Evolutionary conservation across 2,329 filamentous ascomycete species (phyloP).

Genomic region (Pseudocercospora fuligena): DNA sequence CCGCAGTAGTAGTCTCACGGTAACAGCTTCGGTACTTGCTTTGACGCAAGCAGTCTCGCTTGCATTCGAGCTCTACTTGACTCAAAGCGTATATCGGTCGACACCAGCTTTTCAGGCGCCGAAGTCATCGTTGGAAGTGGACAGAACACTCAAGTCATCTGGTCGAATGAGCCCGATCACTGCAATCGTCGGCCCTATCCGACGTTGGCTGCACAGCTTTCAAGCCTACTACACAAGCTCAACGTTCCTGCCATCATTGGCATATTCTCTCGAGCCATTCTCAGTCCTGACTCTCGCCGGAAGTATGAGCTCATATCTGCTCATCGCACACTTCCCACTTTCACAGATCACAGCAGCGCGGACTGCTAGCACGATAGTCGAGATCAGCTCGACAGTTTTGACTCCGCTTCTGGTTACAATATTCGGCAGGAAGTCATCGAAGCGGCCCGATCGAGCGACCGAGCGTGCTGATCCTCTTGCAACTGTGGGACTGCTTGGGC

Average conservation of each 20-base stretch:
- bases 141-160: not conserved
- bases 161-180: not conserved
- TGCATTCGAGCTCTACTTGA: constrained; percentile 4
- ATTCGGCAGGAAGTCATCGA: not conserved
- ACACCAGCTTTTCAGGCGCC: not conserved
- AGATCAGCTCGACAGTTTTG: constrained; percentile 14
- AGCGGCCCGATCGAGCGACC: not conserved
- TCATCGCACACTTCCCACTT: constrained; percentile 8
- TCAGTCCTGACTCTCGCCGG: constrained; percentile 15
- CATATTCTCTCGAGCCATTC: constrained; percentile 13
- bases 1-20: not conserved
- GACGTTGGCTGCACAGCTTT: not conserved
- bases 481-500: constrained; percentile 14
- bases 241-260: not conserved
- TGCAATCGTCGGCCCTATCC: not conserved
- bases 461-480: not conserved
- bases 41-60: not conserved
- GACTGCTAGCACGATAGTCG: constrained; percentile 14
- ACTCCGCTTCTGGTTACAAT: constrained; percentile 14
- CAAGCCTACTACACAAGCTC: not conserved
- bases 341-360: constrained; percentile 14
- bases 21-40: not conserved
- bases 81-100: not conserved
- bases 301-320: constrained; percentile 15
- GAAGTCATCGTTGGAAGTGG: not conserved